Evolutionary conservation across 345 rosid genomes (phyloP), one percentile per base, ranked within the genome.

Genomic region (Euphorbia pulcherrima): DNA sequence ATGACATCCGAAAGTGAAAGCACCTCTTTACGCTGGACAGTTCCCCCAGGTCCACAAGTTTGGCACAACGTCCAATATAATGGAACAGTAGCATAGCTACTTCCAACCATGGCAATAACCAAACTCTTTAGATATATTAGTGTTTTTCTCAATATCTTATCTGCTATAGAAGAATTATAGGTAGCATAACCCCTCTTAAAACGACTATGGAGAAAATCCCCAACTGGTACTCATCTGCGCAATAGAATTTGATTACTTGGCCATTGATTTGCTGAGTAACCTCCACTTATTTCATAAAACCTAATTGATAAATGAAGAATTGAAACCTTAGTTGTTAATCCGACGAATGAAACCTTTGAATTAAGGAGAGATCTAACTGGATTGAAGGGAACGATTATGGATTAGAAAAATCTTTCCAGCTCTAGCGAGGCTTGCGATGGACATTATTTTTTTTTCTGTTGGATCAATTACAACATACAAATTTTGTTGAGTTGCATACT

Each of bases 11-110:
- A 46, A 67, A 75, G 55, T 37, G 17, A 40, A 73, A 44, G 62
- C 59, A 93, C 97, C 98, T 93, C 98, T 66, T 88, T 86, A 29
- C 97, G 94, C 73, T 93, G 98, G 52, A 93, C 79, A 57, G 97
- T 93, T 23, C 98, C 97, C 2, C 98, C 96, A 80, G 87, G 89
- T 3, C 98, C 97, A 67, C 97, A 90, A 66, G 92, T 94, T 77
- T 90, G 97, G 83, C 98, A 93, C 79, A 93, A 93, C 60, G 87
- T 87, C 71, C 94, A 77, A 67, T 93, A 93, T 75, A 90, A 79
- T 24, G 98, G 98, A 27, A 93, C 98, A 37, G 97, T 96, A 0
- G 96, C 97, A 68, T 87, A 93, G 69, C 79, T 87, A 52, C 90
- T 13, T 44, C 97, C 97, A 74, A 90, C 94, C 98, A 93, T 93